A percentile compares a stretch with the other conserved stretches of the same genome.
These are phyloP conservation scores for Cryomyces antarcticus DNA, from an alignment of 495 filamentous ascomycete species.

Conservation along the genomic window DNA sequence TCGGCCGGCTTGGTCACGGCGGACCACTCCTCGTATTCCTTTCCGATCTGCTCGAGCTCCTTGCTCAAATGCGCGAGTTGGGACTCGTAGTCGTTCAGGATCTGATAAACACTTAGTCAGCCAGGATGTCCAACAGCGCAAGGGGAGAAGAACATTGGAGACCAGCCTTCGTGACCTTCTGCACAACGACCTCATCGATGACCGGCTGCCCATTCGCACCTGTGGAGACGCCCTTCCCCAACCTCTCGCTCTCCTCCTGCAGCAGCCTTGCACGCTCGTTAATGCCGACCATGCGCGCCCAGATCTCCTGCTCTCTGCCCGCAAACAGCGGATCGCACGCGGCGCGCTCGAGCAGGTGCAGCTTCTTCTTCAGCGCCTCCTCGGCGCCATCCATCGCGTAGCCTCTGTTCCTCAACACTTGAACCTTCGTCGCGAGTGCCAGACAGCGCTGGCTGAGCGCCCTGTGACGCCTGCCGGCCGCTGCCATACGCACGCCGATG, in stretches of 20 bases:
- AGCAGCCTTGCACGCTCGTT: slow-evolving; percentile 60
- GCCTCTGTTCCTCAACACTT: slow-evolving; percentile 75
- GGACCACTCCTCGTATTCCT: slow-evolving; percentile 54
- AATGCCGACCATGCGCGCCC: slow-evolving; percentile 79
- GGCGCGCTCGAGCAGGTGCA: slow-evolving; percentile 48
- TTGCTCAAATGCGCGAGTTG: slow-evolving; percentile 73
- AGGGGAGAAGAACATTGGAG: background rate
- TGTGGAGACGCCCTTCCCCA: slow-evolving; percentile 26
- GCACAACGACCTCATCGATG: slow-evolving; percentile 58
- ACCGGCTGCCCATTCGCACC: slow-evolving; percentile 28
- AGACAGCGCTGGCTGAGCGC: slow-evolving; percentile 65
- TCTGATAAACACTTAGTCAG: slow-evolving; percentile 25
- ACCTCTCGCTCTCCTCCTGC: slow-evolving; percentile 56
- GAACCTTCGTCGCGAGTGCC: slow-evolving; percentile 71
- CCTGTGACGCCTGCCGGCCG: slow-evolving; percentile 61
- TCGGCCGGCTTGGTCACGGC: slow-evolving; percentile 25
- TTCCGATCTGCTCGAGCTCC: slow-evolving; percentile 56
- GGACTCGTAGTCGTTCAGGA: slow-evolving; percentile 73
- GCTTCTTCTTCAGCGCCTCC: slow-evolving; percentile 73
- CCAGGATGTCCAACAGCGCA: no score
- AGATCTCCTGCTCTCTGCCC: slow-evolving; percentile 81
- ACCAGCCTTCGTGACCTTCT: slow-evolving; percentile 67
- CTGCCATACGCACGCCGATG: slow-evolving; percentile 57
- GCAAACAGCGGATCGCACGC: slow-evolving; percentile 69
- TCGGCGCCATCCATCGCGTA: slow-evolving; percentile 84